Base-by-base conservation (phyloP, 306 rosid genomes). In the Medicago ruthenica region DNA sequence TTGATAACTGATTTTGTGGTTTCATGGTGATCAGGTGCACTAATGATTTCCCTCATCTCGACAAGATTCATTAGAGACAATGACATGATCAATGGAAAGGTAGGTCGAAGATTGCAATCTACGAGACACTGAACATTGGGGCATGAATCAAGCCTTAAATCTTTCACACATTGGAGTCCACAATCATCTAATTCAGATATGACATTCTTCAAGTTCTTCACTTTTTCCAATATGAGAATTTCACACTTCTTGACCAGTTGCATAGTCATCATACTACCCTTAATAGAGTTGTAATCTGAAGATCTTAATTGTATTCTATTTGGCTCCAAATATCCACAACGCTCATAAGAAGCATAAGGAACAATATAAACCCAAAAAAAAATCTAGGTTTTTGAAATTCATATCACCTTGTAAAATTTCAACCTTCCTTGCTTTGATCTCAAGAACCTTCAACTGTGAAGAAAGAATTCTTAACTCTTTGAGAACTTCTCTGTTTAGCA, bases 281-380 rank as follows among this genome's bases (percentile, higher is more conserved):
- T 72, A 1, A 63, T 45, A 67, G 42, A 45, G 11, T n/a, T 64
- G 45, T 13, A 36, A 36, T 64, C 7, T 2, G 11, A 5, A 9
- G 7, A 3, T 59, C 2, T 24, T 2, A 76, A 9, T 18, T 10
- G 8, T 34, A 81, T 17, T 9, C 9, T 34, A 37, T 70, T 81
- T 60, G 71, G 44, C 17, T 60, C 48, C 9, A 81, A 5, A 53
- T 69, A 75, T 53, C 37, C 65, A 24, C 8, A 0, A 1, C 37
- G 40, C 8, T 22, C 4, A 21, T 12, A 4, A 21, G 4, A 27
- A 59, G 0, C 7, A 11, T 2, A 5, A 7, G 45, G 61, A 14
- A 48, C 53, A 2, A 70, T 4, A 70, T 75, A 81, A 9, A 81
- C 51, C 81, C 85, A 81, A 63, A 76, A 81, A 81, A 5, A 24